Conservation (phyloP, 805 yeast species). For the Candida odintsovae region DNA sequence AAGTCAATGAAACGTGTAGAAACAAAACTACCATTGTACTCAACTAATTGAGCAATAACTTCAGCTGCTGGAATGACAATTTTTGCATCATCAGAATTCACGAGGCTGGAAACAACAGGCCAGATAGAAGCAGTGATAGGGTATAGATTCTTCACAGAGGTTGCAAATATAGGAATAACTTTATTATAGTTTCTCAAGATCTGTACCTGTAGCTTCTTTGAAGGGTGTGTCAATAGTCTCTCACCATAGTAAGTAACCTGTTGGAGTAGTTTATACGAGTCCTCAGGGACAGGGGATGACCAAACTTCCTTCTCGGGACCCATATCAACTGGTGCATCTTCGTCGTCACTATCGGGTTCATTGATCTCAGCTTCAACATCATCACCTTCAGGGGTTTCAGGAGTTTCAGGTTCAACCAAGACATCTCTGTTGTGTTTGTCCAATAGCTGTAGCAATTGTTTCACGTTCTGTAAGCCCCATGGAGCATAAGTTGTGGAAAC, state of each 20-base stretch:
- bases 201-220: conserved; percentile 48
- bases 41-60: conserved; percentile 23
- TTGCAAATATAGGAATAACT: conserved; percentile 47
- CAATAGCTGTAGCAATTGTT: conserved; percentile 40
- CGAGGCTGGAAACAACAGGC: conserved; percentile 34
- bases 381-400: conserved; percentile 27
- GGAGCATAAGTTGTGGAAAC: conserved; percentile 21
- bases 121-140: conserved; percentile 50
- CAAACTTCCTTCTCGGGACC: conserved; percentile 36
- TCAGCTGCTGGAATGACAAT: conserved; percentile 26
- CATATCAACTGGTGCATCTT: conserved; percentile 25
- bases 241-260: conserved; percentile 67
- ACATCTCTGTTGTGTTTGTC: conserved; percentile 29
- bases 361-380: conserved; percentile 32
- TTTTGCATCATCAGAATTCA: conserved; percentile 19
- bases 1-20: conserved; percentile 40
- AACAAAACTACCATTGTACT: conserved; percentile 41
- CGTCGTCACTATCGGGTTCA: conserved; percentile 29
- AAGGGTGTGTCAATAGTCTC: conserved; percentile 60
- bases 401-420: conserved; percentile 25
- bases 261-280: conserved; percentile 52
- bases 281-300: conserved; percentile 61
- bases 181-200: conserved; percentile 44
- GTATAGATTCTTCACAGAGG: conserved; percentile 37
- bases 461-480: conserved; percentile 40